A percentile compares a stretch with the other conserved stretches of the same genome.
Conservation (phyloP, 352 stramenopile genomes). For the Phytophthora ramorum region DNA sequence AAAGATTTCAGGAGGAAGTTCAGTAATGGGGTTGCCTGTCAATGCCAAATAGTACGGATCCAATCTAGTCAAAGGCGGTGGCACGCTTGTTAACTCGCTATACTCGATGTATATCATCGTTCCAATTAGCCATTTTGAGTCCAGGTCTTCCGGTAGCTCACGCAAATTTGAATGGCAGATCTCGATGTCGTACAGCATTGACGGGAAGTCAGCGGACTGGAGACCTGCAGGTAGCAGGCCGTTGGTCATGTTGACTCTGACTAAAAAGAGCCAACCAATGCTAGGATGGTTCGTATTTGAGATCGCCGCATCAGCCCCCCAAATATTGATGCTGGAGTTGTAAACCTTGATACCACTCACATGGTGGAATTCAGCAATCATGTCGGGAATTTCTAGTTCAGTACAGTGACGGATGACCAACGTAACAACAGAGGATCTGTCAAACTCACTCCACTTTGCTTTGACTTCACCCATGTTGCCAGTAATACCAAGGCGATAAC, state of each 20-base stretch:
- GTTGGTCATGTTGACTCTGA: conserved; percentile 41
- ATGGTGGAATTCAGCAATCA: conserved; percentile 25
- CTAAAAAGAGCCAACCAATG: conserved; percentile 33
- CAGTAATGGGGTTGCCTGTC: conserved; percentile 28
- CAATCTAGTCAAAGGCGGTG: conserved; percentile 15
- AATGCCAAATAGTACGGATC: conserved; percentile 28
- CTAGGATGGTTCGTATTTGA: conserved; percentile 16
- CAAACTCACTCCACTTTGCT: conserved; percentile 24
- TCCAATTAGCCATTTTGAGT: conserved; percentile 41
- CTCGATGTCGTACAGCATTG: conserved; percentile 36
- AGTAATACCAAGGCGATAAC: conserved; percentile 7
- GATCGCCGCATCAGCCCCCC: conserved; percentile 27
- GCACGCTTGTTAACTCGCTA: conserved; percentile 13
- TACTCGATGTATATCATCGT: conserved; percentile 35
- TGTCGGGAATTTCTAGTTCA: conserved; percentile 22
- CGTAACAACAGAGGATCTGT: conserved; percentile 25
- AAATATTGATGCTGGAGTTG: conserved; percentile 38
- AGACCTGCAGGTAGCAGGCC: conserved; percentile 34
- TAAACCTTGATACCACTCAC: conserved; percentile 41
- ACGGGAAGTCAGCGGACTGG: conserved; percentile 33
- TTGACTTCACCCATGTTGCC: conserved; percentile 18
- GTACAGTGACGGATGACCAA: conserved; percentile 40
- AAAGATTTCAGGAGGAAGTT: conserved; percentile 15
- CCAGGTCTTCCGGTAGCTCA: conserved; percentile 33
- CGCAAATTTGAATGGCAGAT: conserved; percentile 41